phyloP scores from a whole-genome alignment of 1,284 basidiomycete species.

The Mrakiaceae sp. region DNA sequence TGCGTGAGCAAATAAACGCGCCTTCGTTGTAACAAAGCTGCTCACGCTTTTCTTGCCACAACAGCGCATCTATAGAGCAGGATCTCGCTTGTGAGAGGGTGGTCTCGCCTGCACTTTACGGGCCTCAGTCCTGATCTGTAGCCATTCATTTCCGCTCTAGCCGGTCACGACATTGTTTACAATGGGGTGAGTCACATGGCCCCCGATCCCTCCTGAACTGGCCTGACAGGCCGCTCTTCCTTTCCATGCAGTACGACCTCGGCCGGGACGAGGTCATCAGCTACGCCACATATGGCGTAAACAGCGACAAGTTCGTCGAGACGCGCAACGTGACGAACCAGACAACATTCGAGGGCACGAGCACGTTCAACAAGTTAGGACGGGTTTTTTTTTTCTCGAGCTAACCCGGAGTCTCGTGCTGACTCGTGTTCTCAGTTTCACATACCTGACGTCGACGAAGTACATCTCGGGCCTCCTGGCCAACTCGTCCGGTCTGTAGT shows the following conservation, averaged over 20 bases:
- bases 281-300: no score
- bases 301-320: conserved; percentile 48
- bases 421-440: conserved; percentile 40
- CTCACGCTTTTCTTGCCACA: neutral
- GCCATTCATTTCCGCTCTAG: neutral
- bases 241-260: conserved; percentile 43
- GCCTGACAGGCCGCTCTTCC: no score
- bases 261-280: conserved; percentile 67
- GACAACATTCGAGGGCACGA: conserved; percentile 29
- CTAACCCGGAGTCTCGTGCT: neutral
- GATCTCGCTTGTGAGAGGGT: conserved; percentile 42
- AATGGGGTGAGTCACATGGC: no score
- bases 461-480: conserved; percentile 57
- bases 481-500: conserved; percentile 45
- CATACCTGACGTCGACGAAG: conserved; percentile 54
- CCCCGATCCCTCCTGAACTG: no score
- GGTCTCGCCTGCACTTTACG: neutral
- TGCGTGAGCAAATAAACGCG: conserved; percentile 36
- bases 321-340: conserved; percentile 44
- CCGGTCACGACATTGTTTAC: conserved; percentile 6
- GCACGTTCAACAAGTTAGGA: conserved; percentile 26
- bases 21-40: neutral
- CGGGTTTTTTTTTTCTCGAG: neutral
- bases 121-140: neutral
- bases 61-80: conserved; percentile 42